Conservation (phyloP, 108 stramenopile genomes). For the Licmophora abbreviata region DNA sequence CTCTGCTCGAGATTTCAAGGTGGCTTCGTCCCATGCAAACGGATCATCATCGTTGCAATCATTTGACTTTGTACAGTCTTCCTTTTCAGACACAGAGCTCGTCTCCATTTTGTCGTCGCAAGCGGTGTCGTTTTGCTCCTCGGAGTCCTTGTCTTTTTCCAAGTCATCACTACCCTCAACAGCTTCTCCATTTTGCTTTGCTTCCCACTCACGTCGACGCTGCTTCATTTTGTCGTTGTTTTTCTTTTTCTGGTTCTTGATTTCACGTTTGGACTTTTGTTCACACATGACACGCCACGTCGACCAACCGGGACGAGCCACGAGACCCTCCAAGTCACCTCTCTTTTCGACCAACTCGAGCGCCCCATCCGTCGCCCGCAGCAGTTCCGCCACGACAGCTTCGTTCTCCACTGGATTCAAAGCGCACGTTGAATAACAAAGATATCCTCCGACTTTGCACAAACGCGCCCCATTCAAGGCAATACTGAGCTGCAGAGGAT, state of each 20-base stretch:
- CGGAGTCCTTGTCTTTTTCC: slow-evolving; percentile 4
- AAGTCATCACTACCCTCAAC: neutral
- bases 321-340: slow-evolving; percentile 47
- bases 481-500: slow-evolving; percentile 77
- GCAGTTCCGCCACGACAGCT: slow-evolving; percentile 88
- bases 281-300: slow-evolving; percentile 86
- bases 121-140: neutral
- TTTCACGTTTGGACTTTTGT: slow-evolving; percentile 29
- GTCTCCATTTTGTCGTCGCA: slow-evolving; percentile 11
- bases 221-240: slow-evolving; percentile 67
- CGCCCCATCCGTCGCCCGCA: slow-evolving; percentile 62
- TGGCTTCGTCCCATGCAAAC: slow-evolving; percentile 45
- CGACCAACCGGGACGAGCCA: slow-evolving; percentile 79
- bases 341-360: slow-evolving; percentile 84
- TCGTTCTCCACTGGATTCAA: slow-evolving; percentile 99
- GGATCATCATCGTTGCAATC: slow-evolving; percentile 39
- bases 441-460: slow-evolving; percentile 77
- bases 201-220: slow-evolving; percentile 35
- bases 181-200: slow-evolving; percentile 19
- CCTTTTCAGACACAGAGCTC: slow-evolving; percentile 6
- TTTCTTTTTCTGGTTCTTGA: slow-evolving; percentile 58
- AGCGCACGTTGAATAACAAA: slow-evolving; percentile 97
- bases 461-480: slow-evolving; percentile 81
- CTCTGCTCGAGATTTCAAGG: slow-evolving; percentile 40
- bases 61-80: slow-evolving; percentile 14